Evolutionary conservation across 2,329 filamentous ascomycete genomes (phyloP).

Genomic region (Paracorniculantispora psalliotae): DNA sequence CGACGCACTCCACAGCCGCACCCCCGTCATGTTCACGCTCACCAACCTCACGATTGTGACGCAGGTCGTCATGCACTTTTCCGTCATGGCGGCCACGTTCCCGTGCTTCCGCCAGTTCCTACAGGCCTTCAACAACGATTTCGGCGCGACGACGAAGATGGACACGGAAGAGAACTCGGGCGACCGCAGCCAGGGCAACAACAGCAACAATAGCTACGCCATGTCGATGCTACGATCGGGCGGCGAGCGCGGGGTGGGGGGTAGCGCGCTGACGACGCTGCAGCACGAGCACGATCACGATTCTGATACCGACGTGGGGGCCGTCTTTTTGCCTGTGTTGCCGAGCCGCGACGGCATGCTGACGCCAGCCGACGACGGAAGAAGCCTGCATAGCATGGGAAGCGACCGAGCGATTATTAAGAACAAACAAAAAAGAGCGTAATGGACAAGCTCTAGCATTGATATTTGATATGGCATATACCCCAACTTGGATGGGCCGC

Average conservation of each 20-base stretch:
- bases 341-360: background rate
- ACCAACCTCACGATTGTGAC: slow-evolving; percentile 13
- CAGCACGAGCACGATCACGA: background rate
- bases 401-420: slow-evolving; percentile 17
- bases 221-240: slow-evolving; percentile 12
- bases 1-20: background rate
- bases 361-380: slow-evolving; percentile 7
- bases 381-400: slow-evolving; percentile 15
- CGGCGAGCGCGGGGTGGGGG: background rate
- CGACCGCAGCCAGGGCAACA: background rate
- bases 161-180: background rate
- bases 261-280: background rate
- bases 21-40: background rate
- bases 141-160: slow-evolving; percentile 18
- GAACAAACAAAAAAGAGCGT: background rate
- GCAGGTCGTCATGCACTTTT: slow-evolving; percentile 19
- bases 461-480: background rate
- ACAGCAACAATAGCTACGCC: slow-evolving; percentile 6
- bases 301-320: slow-evolving; percentile 7
- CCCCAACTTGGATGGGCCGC: background rate
- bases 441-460: background rate
- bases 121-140: slow-evolving; percentile 17
- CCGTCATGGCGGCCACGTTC: slow-evolving; percentile 19
- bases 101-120: slow-evolving; percentile 19
- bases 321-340: background rate